These are phyloP conservation scores for Skeletonema tropicum DNA, from an alignment of 108 stramenopile species.

Conservation along the genomic window DNA sequence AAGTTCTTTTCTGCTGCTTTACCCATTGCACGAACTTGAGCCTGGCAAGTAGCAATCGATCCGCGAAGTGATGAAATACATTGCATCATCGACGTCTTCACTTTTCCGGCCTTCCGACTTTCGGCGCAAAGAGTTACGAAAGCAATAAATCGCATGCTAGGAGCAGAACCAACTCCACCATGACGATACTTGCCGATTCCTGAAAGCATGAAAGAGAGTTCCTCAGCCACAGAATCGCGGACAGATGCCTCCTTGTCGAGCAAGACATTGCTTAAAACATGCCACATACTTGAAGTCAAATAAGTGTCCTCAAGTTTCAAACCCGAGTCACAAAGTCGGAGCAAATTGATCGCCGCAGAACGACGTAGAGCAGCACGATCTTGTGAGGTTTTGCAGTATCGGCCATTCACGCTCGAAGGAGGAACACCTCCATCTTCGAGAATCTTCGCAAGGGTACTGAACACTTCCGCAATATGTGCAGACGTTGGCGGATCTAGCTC, in stretches of 20 bases:
- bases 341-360: slow-evolving; percentile 69
- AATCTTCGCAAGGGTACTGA: slow-evolving; percentile 47
- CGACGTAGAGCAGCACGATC: slow-evolving; percentile 75
- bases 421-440: slow-evolving; percentile 64
- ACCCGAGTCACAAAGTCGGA: slow-evolving; percentile 79
- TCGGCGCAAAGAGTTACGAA: slow-evolving; percentile 73
- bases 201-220: slow-evolving; percentile 70
- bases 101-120: slow-evolving; percentile 47
- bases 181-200: slow-evolving; percentile 66
- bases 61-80: slow-evolving; percentile 64
- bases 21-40: slow-evolving; percentile 69
- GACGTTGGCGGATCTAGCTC: slow-evolving; percentile 34
- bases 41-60: slow-evolving; percentile 55
- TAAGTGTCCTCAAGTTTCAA: slow-evolving; percentile 63
- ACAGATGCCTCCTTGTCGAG: slow-evolving; percentile 68
- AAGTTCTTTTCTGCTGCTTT: slow-evolving; percentile 69
- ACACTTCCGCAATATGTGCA: slow-evolving; percentile 46
- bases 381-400: slow-evolving; percentile 44
- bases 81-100: slow-evolving; percentile 58
- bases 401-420: slow-evolving; percentile 54
- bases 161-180: slow-evolving; percentile 41
- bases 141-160: slow-evolving; percentile 75
- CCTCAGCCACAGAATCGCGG: slow-evolving; percentile 63
- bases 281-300: slow-evolving; percentile 69
- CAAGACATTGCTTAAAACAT: slow-evolving; percentile 56